Conservation (phyloP, 108 stramenopile species). For the Cyclotella atomus region DNA sequence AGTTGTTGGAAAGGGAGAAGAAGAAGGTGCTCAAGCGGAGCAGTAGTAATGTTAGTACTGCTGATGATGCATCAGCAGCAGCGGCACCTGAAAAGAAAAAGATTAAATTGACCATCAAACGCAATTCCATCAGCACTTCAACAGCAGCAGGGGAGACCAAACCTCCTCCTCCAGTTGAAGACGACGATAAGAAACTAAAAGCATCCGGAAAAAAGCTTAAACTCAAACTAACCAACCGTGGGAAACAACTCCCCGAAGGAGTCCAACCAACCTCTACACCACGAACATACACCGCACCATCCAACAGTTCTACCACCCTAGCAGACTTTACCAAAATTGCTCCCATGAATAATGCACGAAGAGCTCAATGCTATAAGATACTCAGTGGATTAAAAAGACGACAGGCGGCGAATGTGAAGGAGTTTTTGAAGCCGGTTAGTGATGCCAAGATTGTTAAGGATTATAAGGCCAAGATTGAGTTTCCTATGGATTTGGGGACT, state of each 20-base stretch:
- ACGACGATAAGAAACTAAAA: background rate
- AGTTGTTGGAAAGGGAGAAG: constrained; percentile 58
- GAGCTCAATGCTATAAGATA: constrained; percentile 73
- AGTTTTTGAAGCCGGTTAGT: constrained; percentile 75
- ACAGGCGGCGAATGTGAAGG: constrained; percentile 49
- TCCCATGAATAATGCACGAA: constrained; percentile 59
- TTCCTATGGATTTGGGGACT: constrained; percentile 80
- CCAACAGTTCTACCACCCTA: background rate
- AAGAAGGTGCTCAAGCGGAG: constrained; percentile 53
- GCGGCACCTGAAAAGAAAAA: constrained; percentile 29
- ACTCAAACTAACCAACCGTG: constrained; percentile 32
- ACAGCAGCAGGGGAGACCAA: background rate
- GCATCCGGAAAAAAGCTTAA: too few relatives aligned
- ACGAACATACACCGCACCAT: background rate
- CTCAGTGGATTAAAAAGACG: constrained; percentile 69
- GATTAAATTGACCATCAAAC: constrained; percentile 29
- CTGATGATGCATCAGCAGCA: background rate
- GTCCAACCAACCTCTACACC: constrained; percentile 14
- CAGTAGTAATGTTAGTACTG: background rate
- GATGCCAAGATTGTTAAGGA: constrained; percentile 77
- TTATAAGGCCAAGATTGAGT: constrained; percentile 74
- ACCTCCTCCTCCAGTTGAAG: too few relatives aligned
- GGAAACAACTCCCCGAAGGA: constrained; percentile 62
- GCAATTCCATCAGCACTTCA: constrained; percentile 18
- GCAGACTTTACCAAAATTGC: constrained; percentile 13